Conservation (phyloP, 257 asterid species). For the Solanum sparsipilum region DNA sequence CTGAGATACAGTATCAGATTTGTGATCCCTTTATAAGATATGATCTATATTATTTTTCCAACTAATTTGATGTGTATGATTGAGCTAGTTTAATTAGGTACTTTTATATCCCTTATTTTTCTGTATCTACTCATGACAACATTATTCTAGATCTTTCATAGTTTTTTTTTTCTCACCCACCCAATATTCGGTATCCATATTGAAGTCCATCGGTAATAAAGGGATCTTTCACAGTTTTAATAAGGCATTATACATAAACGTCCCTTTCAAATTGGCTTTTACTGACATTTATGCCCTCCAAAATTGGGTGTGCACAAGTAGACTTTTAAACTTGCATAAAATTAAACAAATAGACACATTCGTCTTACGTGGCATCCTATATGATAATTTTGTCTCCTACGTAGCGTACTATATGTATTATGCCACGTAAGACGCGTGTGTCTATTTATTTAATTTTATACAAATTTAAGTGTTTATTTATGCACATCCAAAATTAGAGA, state of each 20-base stretch:
- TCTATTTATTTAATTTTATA: no score
- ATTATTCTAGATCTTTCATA: neutral
- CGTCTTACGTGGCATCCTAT: neutral
- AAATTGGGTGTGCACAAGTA: neutral
- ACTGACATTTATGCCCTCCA: neutral
- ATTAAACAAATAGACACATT: no score
- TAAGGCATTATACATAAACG: neutral
- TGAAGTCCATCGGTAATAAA: neutral
- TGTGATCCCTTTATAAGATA: neutral
- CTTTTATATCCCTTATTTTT: neutral
- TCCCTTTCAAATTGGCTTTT: no score
- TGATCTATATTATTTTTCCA: neutral
- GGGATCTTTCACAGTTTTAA: neutral
- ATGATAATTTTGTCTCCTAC: neutral
- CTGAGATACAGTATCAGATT: neutral
- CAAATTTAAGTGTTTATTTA: no score
- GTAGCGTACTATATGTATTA: no score
- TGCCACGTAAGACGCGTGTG: neutral
- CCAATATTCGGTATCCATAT: no score
- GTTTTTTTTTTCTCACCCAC: neutral
- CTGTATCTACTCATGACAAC: neutral
- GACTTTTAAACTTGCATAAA: no score
- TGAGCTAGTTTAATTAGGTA: neutral
- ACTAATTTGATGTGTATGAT: neutral
- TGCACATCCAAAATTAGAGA: no score